Base-by-base conservation (phyloP, 345 rosid species). In the Hibiscus tridactylites region DNA sequence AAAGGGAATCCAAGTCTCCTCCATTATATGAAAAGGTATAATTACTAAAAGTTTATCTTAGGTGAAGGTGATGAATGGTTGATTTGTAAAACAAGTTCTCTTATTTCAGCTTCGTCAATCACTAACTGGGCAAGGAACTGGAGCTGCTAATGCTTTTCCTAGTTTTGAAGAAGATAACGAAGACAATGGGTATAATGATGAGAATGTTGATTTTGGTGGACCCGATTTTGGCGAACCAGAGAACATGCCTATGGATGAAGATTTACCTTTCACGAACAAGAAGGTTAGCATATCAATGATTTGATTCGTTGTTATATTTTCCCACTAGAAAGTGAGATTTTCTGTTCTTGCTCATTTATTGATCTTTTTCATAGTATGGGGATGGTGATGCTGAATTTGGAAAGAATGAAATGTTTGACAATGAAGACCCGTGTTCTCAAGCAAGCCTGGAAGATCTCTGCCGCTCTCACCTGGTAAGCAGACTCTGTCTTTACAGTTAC, bases 361-460 rank as follows among this genome's bases (percentile, higher is more conserved):
- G 70, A 56, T 73, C 57, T 62, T 79, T 65, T 37, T 49, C 47
- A 28, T 79, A 86, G 87, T 78, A 81, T 68, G 78, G 76, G 65
- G 84, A 73, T 50, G 75, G 61, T 50, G 52, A 80, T 39, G 75
- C 84, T 65, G 79, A 68, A 26, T 74, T 77, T 66, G 83, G 76
- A 65, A 50, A 65, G 65, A 57, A 79, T 73, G 82, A 81, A 68
- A 84, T 82, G 65, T 84, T 81, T 74, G 88, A 77, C 52, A 65
- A 76, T 35, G 85, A 73, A 47, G 82, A 61, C 66, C 81, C 80
- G 60, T 73, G 72, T 53, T 84, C 88, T 77, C 88, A 83, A 80
- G 83, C 85, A 78, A 95, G 85, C 84, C 82, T 95, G 71, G 98
- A 90, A 85, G 98, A 92, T 83, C 97, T 95, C 61, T 95, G 98